A percentile compares a stretch with the other conserved stretches of the same genome.
These are phyloP conservation scores for Nemania bipapillata DNA, from an alignment of 2,329 filamentous ascomycete species.

Conservation along the genomic window DNA sequence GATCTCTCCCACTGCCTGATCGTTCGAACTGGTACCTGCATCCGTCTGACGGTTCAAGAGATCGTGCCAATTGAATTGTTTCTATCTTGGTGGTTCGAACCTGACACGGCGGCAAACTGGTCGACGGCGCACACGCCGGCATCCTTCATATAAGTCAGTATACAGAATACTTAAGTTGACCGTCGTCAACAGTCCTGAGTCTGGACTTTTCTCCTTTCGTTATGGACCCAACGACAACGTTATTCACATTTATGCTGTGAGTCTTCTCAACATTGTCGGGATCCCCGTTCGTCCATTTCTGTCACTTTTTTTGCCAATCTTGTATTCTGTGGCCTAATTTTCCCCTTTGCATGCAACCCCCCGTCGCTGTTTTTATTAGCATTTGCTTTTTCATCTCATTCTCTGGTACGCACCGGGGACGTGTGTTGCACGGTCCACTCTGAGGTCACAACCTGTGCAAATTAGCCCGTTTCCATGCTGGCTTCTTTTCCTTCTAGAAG, in stretches of 20 bases:
- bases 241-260: conserved; percentile 76
- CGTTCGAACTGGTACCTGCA: conserved; percentile 26
- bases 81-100: conserved; percentile 29
- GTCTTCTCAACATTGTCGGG: conserved; percentile 50
- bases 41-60: conserved; percentile 21
- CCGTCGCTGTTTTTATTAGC: conserved; percentile 2
- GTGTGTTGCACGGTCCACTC: neutral
- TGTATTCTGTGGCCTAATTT: neutral
- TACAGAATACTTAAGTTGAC: no score
- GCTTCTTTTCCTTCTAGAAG: conserved; percentile 38
- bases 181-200: neutral
- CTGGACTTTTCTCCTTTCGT: conserved; percentile 13
- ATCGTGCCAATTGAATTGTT: conserved; percentile 23
- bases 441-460: conserved; percentile 22
- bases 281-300: neutral
- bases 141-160: conserved; percentile 28
- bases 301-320: conserved; percentile 3
- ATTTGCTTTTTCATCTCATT: neutral
- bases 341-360: neutral
- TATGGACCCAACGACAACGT: conserved; percentile 72
- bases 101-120: conserved; percentile 32
- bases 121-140: conserved; percentile 10
- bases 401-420: conserved; percentile 26
- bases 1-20: neutral
- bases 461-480: conserved; percentile 26